A percentile compares a stretch with the other conserved stretches of the same genome.
These are phyloP conservation scores for Neospermospora avenae DNA, from an alignment of 2,329 filamentous ascomycete species.

Conservation along the genomic window DNA sequence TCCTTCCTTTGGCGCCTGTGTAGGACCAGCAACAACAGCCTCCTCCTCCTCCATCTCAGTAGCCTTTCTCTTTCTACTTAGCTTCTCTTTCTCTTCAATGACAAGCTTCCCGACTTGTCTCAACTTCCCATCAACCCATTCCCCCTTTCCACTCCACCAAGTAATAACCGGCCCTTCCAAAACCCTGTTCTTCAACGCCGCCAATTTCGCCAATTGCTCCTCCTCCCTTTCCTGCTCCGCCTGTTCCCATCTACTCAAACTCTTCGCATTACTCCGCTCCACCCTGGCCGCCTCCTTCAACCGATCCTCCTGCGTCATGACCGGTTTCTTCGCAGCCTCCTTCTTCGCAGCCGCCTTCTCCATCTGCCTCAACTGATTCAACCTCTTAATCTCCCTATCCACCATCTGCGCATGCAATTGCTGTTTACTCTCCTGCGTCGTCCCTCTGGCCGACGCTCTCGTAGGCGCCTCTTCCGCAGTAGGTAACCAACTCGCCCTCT, in stretches of 20 bases:
- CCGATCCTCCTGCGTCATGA: conserved; percentile 83
- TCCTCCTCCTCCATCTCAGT: conserved; percentile 44
- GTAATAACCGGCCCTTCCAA: conserved; percentile 86
- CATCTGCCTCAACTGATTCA: conserved; percentile 68
- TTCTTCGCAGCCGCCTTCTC: conserved; percentile 60
- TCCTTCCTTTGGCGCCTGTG: background rate
- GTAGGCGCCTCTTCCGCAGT: conserved; percentile 58
- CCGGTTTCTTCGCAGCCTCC: conserved; percentile 69
- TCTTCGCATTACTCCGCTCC: conserved; percentile 85
- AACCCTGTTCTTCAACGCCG: conserved; percentile 81
- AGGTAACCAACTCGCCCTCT: conserved; percentile 67
- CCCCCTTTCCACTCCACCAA: conserved; percentile 88
- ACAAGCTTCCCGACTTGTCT: conserved; percentile 66
- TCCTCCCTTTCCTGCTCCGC: conserved; percentile 86
- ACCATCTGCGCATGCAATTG: conserved; percentile 65
- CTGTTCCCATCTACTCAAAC: conserved; percentile 88
- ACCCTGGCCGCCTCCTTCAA: conserved; percentile 78
- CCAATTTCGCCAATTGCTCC: conserved; percentile 76
- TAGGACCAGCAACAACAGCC: background rate
- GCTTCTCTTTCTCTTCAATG: conserved; percentile 57
- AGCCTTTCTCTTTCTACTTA: conserved; percentile 48
- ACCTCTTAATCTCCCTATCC: conserved; percentile 65
- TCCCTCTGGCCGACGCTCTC: conserved; percentile 58
- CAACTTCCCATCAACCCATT: conserved; percentile 74
- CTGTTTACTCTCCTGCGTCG: conserved; percentile 59